Percentiles rank a stretch among this genome's conserved stretches.
Evolutionary conservation across 2,329 filamentous ascomycete species (phyloP).

Genomic region (Talaromyces islandicus): DNA sequence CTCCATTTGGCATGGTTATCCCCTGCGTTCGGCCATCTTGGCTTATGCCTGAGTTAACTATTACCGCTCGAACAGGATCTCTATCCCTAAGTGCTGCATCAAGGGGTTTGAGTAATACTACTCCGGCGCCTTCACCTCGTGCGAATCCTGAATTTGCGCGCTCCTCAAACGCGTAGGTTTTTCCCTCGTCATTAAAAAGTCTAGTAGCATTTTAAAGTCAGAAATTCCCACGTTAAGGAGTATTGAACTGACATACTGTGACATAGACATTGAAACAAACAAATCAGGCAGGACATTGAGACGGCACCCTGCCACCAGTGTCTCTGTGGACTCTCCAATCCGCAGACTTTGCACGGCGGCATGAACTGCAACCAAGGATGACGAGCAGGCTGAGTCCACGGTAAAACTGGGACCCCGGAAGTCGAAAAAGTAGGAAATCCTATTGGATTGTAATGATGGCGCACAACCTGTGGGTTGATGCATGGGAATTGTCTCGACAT

Average conservation of each 20-base stretch:
- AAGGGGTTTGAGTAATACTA: constrained; percentile 41
- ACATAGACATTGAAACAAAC: constrained; percentile 10
- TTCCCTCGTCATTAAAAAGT: constrained; percentile 19
- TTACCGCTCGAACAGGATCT: constrained; percentile 31
- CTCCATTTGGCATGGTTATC: constrained; percentile 49
- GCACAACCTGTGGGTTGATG: constrained; percentile 10
- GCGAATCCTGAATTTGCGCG: constrained; percentile 44
- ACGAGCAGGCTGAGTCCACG: constrained; percentile 23
- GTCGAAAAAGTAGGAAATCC: constrained; percentile 27
- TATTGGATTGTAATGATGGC: constrained; percentile 13
- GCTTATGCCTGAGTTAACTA: constrained; percentile 21
- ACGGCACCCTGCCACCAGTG: constrained; percentile 14
- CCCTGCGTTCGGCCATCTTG: constrained; percentile 43
- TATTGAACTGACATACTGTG: constrained; percentile 1
- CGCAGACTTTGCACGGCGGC: constrained; percentile 21
- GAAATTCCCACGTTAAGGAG: background rate
- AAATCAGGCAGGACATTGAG: constrained; percentile 7
- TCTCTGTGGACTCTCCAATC: constrained; percentile 18
- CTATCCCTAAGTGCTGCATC: constrained; percentile 41
- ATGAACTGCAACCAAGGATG: constrained; percentile 21
- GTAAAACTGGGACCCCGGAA: constrained; percentile 22
- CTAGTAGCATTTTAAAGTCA: background rate
- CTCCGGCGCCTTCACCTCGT: constrained; percentile 39
- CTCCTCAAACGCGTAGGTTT: constrained; percentile 31
- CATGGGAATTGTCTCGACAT: constrained; percentile 11